These are phyloP conservation scores for Elsinoe australis DNA, from an alignment of 2,329 filamentous ascomycete genomes.

Conservation along the genomic window DNA sequence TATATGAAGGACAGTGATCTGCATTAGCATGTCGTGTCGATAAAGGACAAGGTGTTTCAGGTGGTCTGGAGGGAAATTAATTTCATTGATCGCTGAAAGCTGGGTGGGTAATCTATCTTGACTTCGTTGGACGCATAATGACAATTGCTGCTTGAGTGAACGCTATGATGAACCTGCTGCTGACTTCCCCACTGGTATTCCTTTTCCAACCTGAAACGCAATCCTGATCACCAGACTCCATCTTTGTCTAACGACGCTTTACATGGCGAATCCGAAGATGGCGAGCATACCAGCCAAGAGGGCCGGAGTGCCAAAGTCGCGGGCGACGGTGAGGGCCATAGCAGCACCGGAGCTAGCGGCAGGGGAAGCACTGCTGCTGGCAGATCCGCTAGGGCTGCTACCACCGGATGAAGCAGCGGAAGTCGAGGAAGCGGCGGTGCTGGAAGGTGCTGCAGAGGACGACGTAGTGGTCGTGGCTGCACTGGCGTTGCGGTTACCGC, in stretches of 20 bases:
- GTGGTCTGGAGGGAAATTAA: neutral
- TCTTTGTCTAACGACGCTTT: slow-evolving; percentile 22
- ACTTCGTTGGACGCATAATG: slow-evolving; percentile 13
- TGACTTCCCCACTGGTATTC: slow-evolving; percentile 18
- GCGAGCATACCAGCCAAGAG: slow-evolving; percentile 49
- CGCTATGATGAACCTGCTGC: slow-evolving; percentile 16
- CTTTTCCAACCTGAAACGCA: slow-evolving; percentile 10
- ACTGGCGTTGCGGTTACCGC: slow-evolving; percentile 45
- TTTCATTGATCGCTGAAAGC: neutral
- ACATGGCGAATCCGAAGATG: slow-evolving; percentile 52
- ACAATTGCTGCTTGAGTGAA: slow-evolving; percentile 6
- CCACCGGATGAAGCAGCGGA: slow-evolving; percentile 22
- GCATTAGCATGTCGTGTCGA: neutral
- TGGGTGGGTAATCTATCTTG: slow-evolving; percentile 13
- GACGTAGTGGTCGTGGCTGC: slow-evolving; percentile 28
- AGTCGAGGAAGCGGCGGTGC: slow-evolving; percentile 26
- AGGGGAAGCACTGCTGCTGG: slow-evolving; percentile 24
- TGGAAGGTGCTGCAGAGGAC: slow-evolving; percentile 27
- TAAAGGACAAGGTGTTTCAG: slow-evolving; percentile 1
- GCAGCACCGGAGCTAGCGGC: slow-evolving; percentile 37
- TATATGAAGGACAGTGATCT: neutral
- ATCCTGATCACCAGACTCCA: slow-evolving; percentile 16
- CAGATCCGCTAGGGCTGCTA: slow-evolving; percentile 21
- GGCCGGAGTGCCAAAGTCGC: slow-evolving; percentile 46
- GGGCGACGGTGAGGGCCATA: slow-evolving; percentile 36